Evolutionary conservation across 2,329 filamentous ascomycete species (phyloP).

Genomic region (Aspergillus carbonarius): DNA sequence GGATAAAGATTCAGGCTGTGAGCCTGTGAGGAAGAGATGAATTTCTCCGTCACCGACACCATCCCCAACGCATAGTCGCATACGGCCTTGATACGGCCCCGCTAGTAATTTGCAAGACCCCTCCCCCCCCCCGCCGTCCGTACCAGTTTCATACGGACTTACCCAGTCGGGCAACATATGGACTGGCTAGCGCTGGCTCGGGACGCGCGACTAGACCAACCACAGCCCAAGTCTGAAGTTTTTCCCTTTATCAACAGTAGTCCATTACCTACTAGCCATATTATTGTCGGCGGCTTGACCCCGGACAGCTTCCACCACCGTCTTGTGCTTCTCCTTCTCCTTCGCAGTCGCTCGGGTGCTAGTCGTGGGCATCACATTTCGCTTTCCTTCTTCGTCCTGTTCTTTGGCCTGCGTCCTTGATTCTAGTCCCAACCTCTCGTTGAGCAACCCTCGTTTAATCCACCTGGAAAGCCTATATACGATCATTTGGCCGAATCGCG

Average conservation of each 20-base stretch:
- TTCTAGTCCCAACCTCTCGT: not conserved
- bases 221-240: not conserved
- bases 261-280: not conserved
- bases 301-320: conserved; percentile 1
- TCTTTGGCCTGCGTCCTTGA: not conserved
- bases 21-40: not conserved
- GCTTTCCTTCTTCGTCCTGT: not conserved
- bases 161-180: conserved; percentile 9
- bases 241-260: conserved; percentile 7
- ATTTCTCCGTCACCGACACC: not conserved
- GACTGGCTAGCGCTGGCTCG: not conserved
- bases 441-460: conserved; percentile 6
- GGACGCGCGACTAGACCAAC: not conserved
- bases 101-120: not conserved
- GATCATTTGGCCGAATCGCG: conserved; percentile 4
- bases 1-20: not conserved
- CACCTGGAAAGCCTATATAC: conserved; percentile 5
- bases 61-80: not conserved
- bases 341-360: not conserved
- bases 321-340: not conserved
- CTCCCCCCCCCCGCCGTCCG: not conserved
- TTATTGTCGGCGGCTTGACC: not conserved
- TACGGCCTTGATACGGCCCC: not conserved
- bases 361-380: not conserved
- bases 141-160: conserved; percentile 10